These are phyloP conservation scores for Fraxinus dipetala DNA, from an alignment of 305 asterid species.

Conservation along the genomic window DNA sequence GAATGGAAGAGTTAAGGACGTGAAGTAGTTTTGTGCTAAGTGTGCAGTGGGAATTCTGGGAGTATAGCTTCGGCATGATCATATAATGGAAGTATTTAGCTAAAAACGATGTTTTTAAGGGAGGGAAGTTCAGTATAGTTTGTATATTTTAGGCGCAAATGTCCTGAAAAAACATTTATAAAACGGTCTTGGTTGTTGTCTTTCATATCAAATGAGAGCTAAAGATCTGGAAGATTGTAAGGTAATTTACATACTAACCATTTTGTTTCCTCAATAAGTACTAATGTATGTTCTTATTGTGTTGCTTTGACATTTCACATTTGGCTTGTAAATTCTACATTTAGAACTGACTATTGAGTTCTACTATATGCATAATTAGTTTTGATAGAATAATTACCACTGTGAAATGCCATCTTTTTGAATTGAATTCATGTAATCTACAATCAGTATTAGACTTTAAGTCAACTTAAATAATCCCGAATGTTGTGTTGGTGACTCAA, in stretches of 20 bases:
- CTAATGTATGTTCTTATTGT: constrained; percentile 15
- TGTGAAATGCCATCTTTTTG: constrained; percentile 5
- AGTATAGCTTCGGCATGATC: background rate
- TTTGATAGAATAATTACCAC: background rate
- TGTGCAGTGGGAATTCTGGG: background rate
- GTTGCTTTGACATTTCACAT: background rate
- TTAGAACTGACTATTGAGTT: constrained; percentile 7
- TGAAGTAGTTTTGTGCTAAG: background rate
- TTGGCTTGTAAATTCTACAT: constrained; percentile 18
- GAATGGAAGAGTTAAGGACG: constrained; percentile 30
- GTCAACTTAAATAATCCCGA: constrained; percentile 1
- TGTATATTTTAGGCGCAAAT: background rate
- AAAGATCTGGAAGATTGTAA: constrained; percentile 23
- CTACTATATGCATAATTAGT: background rate
- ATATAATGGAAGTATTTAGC: constrained; percentile 15
- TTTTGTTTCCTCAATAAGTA: constrained; percentile 22
- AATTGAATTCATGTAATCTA: background rate
- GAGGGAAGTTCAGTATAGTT: background rate
- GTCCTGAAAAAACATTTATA: background rate
- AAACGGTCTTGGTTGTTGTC: background rate
- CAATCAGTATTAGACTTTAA: background rate
- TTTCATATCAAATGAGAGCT: constrained; percentile 17
- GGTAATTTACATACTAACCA: constrained; percentile 31
- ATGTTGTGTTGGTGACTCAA: background rate
- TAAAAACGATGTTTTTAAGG: background rate